Evolutionary conservation across 352 stramenopile genomes (phyloP).

Genomic region (Phytophthora citricola): DNA sequence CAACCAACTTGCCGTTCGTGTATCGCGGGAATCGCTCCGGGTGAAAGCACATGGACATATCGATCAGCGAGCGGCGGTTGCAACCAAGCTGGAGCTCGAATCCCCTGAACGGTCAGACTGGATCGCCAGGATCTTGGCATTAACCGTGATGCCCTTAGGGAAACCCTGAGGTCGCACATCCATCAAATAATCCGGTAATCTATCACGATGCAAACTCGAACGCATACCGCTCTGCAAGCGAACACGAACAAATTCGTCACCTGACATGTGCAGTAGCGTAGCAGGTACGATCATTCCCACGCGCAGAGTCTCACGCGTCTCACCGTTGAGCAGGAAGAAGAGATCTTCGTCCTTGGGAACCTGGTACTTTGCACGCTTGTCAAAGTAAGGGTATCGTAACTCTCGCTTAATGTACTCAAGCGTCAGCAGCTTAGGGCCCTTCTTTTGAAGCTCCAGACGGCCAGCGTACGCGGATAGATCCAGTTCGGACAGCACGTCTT

Average conservation of each 20-base stretch:
- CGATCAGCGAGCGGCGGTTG: slow-evolving; percentile 74
- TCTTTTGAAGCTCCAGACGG: slow-evolving; percentile 90
- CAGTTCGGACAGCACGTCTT: slow-evolving; percentile 87
- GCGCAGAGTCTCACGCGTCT: slow-evolving; percentile 82
- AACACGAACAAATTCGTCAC: slow-evolving; percentile 86
- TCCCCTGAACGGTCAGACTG: slow-evolving; percentile 76
- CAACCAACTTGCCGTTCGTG: slow-evolving; percentile 59
- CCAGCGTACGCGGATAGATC: slow-evolving; percentile 88
- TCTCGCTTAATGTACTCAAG: slow-evolving; percentile 91
- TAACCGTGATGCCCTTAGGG: slow-evolving; percentile 88
- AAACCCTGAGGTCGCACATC: slow-evolving; percentile 70
- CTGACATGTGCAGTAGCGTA: slow-evolving; percentile 85
- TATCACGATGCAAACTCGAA: slow-evolving; percentile 76
- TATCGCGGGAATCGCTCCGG: slow-evolving; percentile 62
- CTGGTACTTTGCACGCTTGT: slow-evolving; percentile 87
- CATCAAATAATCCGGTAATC: slow-evolving; percentile 81
- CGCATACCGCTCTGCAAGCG: slow-evolving; percentile 87
- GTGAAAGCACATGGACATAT: slow-evolving; percentile 81
- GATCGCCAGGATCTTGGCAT: slow-evolving; percentile 82
- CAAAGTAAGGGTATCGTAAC: slow-evolving; percentile 90
- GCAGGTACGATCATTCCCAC: slow-evolving; percentile 88
- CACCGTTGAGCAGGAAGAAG: slow-evolving; percentile 87
- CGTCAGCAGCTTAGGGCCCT: slow-evolving; percentile 86
- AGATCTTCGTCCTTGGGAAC: slow-evolving; percentile 86
- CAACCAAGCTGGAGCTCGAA: slow-evolving; percentile 83